Evolutionary conservation across 73 alveolate genomes (phyloP), one percentile per base, ranked within the genome.

Genomic region (Loxodes magnus): DNA sequence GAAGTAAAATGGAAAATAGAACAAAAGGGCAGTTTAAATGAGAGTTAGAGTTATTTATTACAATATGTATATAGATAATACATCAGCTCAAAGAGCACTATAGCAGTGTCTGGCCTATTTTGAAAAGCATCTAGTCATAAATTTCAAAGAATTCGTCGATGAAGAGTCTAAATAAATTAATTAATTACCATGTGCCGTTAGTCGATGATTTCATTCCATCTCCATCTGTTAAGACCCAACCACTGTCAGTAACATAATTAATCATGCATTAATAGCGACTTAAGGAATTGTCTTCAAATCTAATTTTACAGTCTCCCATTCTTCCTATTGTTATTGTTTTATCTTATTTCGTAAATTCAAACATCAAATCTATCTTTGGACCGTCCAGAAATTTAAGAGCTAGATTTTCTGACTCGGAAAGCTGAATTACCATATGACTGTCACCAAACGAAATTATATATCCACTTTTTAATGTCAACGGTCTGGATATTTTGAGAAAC

Each of bases 131-230:
- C 4, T 29, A 23, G 30, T 71, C 64, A 43, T 63, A 56, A 15
- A 71, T 64, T 35, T 55, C 63, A 43, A 71, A 71, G 10, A 56
- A 42, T 25, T 71, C 86, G 33, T 71, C 86, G 0, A 53, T 79
- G 46, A 64, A 71, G 6, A 71, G 68, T n/a, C n/a, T n/a, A n/a
- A n/a, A n/a, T n/a, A n/a, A n/a, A n/a, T n/a, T n/a, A n/a, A n/a
- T n/a, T n/a, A n/a, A n/a, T n/a, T n/a, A n/a, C 86, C 86, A 71
- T 6, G 86, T 71, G 16, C 86, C 86, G 43, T 71, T 71, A 9
- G 79, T 71, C 41, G 74, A 52, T 37, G 17, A 36, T 37, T 49
- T 51, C 2, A 14, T n/a, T 0, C 79, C 86, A 54, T 64, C 72
- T 9, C 86, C 86, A 44, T 71, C 86, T 23, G 43, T 35, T 20